Evolutionary conservation across 352 stramenopile species (phyloP), one percentile per base, ranked within the genome.

Genomic region (Thalassiosira ordinaria): DNA sequence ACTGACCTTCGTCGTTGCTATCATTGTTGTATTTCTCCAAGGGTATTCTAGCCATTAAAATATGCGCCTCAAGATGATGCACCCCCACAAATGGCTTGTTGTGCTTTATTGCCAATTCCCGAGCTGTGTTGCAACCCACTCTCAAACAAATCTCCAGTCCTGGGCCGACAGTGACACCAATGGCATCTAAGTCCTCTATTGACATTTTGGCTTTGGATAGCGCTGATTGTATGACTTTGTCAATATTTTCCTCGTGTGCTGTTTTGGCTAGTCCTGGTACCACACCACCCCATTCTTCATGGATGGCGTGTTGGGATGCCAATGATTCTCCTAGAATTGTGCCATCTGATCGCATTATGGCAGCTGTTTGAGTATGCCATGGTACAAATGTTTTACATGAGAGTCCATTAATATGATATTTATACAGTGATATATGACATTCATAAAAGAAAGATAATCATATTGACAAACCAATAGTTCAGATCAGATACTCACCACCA

Each of bases 1-100:
- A 5, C 26, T 18, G 16, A 37, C 39, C 39, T 39, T 39, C 53
- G 20, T 84, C 53, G 11, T 37, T 73, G 27, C 73, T 33, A 49
- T 74, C 46, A 31, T n/a, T n/a, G n/a, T n/a, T n/a, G n/a, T 87
- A 49, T 44, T 78, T 82, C 16, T 52, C 62, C 8, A 70, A 14
- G n/a, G 86, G 92, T 47, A 99, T 91, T 69, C 96, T 91, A 4
- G 97, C 94, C 74, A 99, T 96, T 0, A 99, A 89, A 47, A 98
- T 96, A 81, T 99, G 97, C 16, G 96, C 97, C 91, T 99, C 97
- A 1, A 99, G 88, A 83, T 99, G 97, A 90, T 99, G 98, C 49
- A 99, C 93, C 22, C 95, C 93, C 5, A 99, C 83, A 78, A 99
- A 98, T 11, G 97, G 96, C 63, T 98, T 95, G 1, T 90, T 81